A percentile compares a stretch with the other conserved stretches of the same genome.
These are phyloP conservation scores for Trichocladium uniseriatum DNA, from an alignment of 495 filamentous ascomycete species.

Conservation along the genomic window DNA sequence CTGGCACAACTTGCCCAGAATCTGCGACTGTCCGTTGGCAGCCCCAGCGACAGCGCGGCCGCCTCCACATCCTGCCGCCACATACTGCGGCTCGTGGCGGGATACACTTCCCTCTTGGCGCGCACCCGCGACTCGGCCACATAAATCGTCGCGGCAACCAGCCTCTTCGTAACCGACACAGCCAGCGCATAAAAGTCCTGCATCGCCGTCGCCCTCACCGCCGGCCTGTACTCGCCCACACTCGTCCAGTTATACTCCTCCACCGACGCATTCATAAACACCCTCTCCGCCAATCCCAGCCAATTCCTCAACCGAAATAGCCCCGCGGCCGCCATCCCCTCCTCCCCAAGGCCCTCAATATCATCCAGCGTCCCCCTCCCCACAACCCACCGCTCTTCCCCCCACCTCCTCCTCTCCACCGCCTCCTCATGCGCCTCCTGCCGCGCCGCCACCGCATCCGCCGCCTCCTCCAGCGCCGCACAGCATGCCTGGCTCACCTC, in stretches of 20 bases:
- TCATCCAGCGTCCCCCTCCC: neutral
- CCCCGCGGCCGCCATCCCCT: constrained; percentile 22
- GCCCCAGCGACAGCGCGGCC: constrained; percentile 48
- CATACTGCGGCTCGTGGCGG: constrained; percentile 32
- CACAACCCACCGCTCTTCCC: constrained; percentile 9
- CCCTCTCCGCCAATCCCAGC: constrained; percentile 51
- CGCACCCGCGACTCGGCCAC: constrained; percentile 50
- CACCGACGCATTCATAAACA: constrained; percentile 72
- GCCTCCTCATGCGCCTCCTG: constrained; percentile 49
- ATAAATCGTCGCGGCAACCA: constrained; percentile 58
- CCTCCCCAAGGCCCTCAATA: constrained; percentile 27
- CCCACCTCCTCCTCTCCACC: constrained; percentile 46
- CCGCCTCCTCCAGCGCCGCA: constrained; percentile 56
- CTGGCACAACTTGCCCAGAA: constrained; percentile 55
- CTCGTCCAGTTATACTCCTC: constrained; percentile 58
- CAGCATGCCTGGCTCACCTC: constrained; percentile 63
- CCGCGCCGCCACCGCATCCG: constrained; percentile 47
- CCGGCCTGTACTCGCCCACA: constrained; percentile 44
- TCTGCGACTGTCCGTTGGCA: constrained; percentile 33
- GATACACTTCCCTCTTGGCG: constrained; percentile 29
- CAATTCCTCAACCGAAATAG: constrained; percentile 52
- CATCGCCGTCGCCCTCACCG: constrained; percentile 57
- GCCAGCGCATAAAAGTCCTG: constrained; percentile 64
- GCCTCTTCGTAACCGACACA: constrained; percentile 54
- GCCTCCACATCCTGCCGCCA: constrained; percentile 53